Evolutionary conservation across 2,329 filamentous ascomycete genomes (phyloP), one percentile per base, ranked within the genome.

Genomic region (Trichothecium sympodiale): DNA sequence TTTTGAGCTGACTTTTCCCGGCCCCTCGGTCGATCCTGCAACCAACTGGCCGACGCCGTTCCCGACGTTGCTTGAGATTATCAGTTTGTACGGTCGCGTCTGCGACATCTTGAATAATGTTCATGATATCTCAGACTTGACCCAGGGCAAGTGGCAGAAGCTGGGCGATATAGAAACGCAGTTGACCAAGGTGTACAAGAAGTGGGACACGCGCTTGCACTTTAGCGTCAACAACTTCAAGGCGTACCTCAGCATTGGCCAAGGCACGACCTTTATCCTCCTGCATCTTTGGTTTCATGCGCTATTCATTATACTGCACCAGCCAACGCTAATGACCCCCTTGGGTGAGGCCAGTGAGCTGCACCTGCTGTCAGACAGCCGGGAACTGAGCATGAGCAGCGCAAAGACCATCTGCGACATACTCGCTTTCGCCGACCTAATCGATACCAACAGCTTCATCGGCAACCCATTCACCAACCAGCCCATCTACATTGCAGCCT

Each of bases 381-480:
- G 83, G 38, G 84, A 91, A 52, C 56, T 79, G 5, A 85, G 83
- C 41, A 88, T 89, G 80, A 88, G 83, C 12, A 89, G 84, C 17
- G 87, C 86, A 10, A 94, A 93, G 61, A 93, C 86, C 0, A 91
- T 94, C 41, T 85, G 84, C 25, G 86, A 94, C 47, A 94, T 94
- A 13, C 60, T 93, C 8, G 80, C 83, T 1, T 93, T 93, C 54
- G 83, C 85, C 1, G 84, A 93, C 50, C 62, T 93, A 8, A 84
- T 91, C 35, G 84, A 93, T 53, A 77, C 83, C 0, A 87, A 84
- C 53, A 88, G 85, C 46, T 85, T 88, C 38, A 80, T 88, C 25
- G 84, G 85, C 2, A 94, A 91, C 40, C 86, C 86, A 0, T 94
- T 94, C 45, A 91, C 84, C 0, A 86, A 82, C 33, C 86, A 94